These are phyloP conservation scores for Plasmodium inui DNA, from an alignment of 169 alveolate species.

Conservation along the genomic window DNA sequence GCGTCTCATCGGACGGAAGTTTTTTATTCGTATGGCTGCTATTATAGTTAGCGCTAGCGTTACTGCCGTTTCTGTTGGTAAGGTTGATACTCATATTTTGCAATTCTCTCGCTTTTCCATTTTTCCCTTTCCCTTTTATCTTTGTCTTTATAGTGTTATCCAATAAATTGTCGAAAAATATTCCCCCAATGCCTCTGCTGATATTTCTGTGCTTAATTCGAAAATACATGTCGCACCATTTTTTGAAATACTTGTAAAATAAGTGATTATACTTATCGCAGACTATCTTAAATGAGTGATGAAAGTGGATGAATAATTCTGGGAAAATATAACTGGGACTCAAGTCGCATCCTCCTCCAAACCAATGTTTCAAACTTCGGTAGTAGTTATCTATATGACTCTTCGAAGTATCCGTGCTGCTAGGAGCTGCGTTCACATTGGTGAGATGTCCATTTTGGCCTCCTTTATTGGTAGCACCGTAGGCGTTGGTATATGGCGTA, in stretches of 20 bases:
- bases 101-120: slow-evolving; percentile 6
- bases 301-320: slow-evolving; percentile 88
- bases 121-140: background rate
- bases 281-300: slow-evolving; percentile 82
- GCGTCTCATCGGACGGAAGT: background rate
- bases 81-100: background rate
- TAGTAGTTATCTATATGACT: slow-evolving; percentile 29
- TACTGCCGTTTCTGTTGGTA: background rate
- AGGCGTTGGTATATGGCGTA: background rate
- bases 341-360: slow-evolving; percentile 93
- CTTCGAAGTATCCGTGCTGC: background rate
- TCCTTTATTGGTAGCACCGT: background rate
- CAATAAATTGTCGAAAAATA: slow-evolving; percentile 90
- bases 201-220: slow-evolving; percentile 85
- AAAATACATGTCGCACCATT: slow-evolving; percentile 90
- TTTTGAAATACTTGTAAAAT: slow-evolving; percentile 86
- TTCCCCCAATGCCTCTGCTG: slow-evolving; percentile 93
- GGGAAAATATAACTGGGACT: slow-evolving; percentile 89
- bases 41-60: background rate
- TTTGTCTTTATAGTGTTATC: slow-evolving; percentile 58
- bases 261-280: slow-evolving; percentile 82
- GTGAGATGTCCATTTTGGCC: background rate
- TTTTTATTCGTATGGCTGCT: background rate
- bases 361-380: slow-evolving; percentile 88
- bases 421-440: background rate